phyloP scores from a whole-genome alignment of 129 eudicot species.

The Sambucus nigra region DNA sequence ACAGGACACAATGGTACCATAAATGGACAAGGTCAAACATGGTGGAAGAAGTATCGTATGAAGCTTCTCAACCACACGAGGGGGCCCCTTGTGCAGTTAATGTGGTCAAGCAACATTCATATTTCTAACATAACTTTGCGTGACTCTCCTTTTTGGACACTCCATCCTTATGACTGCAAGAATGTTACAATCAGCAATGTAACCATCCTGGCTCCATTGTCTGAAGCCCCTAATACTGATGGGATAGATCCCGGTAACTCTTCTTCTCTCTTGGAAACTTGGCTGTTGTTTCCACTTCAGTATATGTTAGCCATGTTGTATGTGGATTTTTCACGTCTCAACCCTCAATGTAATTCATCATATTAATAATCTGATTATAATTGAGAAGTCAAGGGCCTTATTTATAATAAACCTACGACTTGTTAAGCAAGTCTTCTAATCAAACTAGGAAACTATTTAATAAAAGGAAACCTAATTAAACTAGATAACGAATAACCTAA shows the following conservation, averaged over 20 bases:
- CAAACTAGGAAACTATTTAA: too few species aligned
- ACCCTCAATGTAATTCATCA: too few species aligned
- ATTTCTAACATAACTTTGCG: slow-evolving; percentile 56
- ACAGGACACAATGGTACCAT: slow-evolving; percentile 71
- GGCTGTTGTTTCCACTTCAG: too few species aligned
- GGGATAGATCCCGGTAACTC: slow-evolving; percentile 64
- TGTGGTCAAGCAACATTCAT: slow-evolving; percentile 64
- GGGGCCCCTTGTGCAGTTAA: slow-evolving; percentile 67
- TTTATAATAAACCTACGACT: too few species aligned
- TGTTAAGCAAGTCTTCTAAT: too few species aligned
- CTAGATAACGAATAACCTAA: too few species aligned
- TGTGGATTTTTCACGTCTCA: too few species aligned
- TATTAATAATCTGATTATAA: too few species aligned
- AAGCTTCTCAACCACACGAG: slow-evolving; percentile 47
- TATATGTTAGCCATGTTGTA: too few species aligned
- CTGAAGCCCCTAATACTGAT: slow-evolving; percentile 65
- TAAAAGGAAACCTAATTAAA: too few species aligned
- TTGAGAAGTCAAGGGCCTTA: too few species aligned
- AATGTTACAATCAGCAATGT: slow-evolving; percentile 51
- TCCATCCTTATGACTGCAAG: slow-evolving; percentile 68
- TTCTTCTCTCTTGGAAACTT: neutral
- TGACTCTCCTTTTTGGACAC: slow-evolving; percentile 74
- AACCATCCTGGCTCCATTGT: slow-evolving; percentile 53
- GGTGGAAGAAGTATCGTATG: slow-evolving; percentile 56
- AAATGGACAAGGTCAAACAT: slow-evolving; percentile 59